These are phyloP conservation scores for Epichloe aotearoae DNA, from an alignment of 2,329 filamentous ascomycete genomes.

Conservation along the genomic window DNA sequence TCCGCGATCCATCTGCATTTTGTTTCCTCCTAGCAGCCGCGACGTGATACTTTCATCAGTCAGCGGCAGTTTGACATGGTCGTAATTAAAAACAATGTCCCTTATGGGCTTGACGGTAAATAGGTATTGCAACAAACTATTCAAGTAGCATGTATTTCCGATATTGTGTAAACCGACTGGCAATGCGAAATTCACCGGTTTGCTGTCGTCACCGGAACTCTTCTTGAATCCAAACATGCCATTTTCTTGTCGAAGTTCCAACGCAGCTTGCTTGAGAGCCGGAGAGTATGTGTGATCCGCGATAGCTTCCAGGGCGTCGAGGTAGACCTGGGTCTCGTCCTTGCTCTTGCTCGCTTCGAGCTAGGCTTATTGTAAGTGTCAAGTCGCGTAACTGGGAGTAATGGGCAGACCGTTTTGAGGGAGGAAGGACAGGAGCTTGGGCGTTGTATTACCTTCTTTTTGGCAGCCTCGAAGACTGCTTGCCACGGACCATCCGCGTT, in stretches of 20 bases:
- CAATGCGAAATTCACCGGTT: slow-evolving; percentile 33
- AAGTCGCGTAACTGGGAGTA: too few species aligned
- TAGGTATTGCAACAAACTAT: slow-evolving; percentile 90
- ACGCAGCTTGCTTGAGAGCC: slow-evolving; percentile 13
- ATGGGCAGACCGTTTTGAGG: background rate
- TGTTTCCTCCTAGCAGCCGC: slow-evolving; percentile 62
- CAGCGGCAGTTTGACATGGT: slow-evolving; percentile 55
- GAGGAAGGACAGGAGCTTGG: background rate
- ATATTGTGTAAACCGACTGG: slow-evolving; percentile 87
- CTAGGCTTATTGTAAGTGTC: slow-evolving; percentile 8
- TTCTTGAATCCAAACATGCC: slow-evolving; percentile 6
- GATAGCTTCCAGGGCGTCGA: slow-evolving; percentile 23
- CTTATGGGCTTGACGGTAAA: slow-evolving; percentile 77
- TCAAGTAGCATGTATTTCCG: slow-evolving; percentile 95
- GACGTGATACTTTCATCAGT: slow-evolving; percentile 47
- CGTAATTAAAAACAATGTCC: slow-evolving; percentile 65
- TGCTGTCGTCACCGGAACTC: slow-evolving; percentile 1
- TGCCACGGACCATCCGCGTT: slow-evolving; percentile 12
- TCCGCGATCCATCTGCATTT: slow-evolving; percentile 34
- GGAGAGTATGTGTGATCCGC: slow-evolving; percentile 16
- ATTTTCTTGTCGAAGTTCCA: slow-evolving; percentile 12
- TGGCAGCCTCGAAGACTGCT: slow-evolving; percentile 14
- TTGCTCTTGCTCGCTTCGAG: slow-evolving; percentile 14
- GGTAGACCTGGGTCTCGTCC: slow-evolving; percentile 17
- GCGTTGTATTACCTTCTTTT: slow-evolving; percentile 15